Base-by-base conservation (phyloP, 2,329 filamentous ascomycete genomes). In the Ilyonectria sp. region DNA sequence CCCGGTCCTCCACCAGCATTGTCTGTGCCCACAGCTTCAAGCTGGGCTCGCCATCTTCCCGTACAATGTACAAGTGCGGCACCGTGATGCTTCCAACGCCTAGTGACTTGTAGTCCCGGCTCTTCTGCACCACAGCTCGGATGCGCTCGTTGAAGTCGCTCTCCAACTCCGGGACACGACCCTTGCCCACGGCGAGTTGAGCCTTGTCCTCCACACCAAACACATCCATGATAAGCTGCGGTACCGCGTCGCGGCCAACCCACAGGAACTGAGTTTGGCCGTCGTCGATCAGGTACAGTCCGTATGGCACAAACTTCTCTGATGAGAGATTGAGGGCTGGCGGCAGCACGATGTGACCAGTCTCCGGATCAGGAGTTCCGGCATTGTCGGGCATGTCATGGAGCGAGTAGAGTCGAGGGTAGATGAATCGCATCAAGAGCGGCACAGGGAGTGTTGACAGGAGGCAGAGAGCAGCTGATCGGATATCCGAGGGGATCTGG, bases 251-350 rank as follows among this genome's bases (percentile, higher is more conserved):
- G 40, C 95, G 91, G 15, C 96, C 96, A 21, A 98, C 88, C 96
- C 96, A 99, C 54, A 99, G 83, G 87, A 99, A 99, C 80, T 99
- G 96, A 6, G 94, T 98, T 82, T 98, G 95, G 3, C 95, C 95
- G 77, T 99, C 96, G 76, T 99, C 96, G 75, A 99, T 96, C 65
- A 99, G 88, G 81, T 99, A 99, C 19, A 99, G 85, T 31, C 96
- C 96, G 78, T 97, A 97, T 1, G 94, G 89, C 4, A 94, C 93
- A 56, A 99, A 89, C 53, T 93, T 90, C 80, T 95, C 94, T 1
- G 95, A 97, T 3, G 94, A 94, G 65, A 98, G 87, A 80, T 98
- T 98, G 76, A 94, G 78, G 0, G 93, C 87, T 5, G 93, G 94
- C 26, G 96, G 96, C 61, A 99, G 90, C 56, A 94, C 87, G 70